phyloP scores from a whole-genome alignment of 2,329 filamentous ascomycete genomes.

The Colletotrichum destructivum region DNA sequence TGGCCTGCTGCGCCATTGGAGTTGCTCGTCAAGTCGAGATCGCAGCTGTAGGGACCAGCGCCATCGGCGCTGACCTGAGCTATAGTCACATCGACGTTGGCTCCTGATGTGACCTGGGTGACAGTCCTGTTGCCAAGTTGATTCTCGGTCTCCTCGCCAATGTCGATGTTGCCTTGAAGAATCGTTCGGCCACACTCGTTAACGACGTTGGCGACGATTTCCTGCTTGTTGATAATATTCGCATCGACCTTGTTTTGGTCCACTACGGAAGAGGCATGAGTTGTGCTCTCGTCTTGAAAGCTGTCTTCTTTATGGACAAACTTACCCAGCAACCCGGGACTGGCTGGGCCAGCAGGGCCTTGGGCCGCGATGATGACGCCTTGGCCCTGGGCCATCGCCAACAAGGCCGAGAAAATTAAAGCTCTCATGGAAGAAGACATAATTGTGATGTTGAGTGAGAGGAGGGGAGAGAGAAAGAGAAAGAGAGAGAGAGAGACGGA shows the following conservation, averaged over 20 bases:
- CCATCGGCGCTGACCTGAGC: constrained; percentile 70
- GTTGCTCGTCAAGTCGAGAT: constrained; percentile 66
- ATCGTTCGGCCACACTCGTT: constrained; percentile 76
- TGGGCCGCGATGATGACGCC: constrained; percentile 64
- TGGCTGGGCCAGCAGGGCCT: constrained; percentile 60
- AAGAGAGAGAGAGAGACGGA: constrained; percentile 45
- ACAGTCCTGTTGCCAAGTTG: constrained; percentile 62
- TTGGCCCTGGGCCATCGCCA: constrained; percentile 59
- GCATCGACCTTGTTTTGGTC: constrained; percentile 76
- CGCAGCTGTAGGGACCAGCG: constrained; percentile 69
- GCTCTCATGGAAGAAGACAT: constrained; percentile 54
- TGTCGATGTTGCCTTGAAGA: constrained; percentile 72
- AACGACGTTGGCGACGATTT: constrained; percentile 66
- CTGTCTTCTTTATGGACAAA: background rate
- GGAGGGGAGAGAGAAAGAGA: constrained; percentile 43
- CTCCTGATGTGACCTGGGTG: constrained; percentile 65
- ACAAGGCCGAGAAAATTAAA: constrained; percentile 52
- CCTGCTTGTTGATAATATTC: constrained; percentile 73
- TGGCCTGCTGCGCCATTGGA: constrained; percentile 60
- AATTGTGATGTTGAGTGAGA: constrained; percentile 47
- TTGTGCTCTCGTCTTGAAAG: constrained; percentile 63
- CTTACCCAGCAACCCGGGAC: constrained; percentile 64
- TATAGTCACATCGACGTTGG: constrained; percentile 62
- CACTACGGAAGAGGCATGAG: constrained; percentile 72
- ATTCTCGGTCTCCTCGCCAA: constrained; percentile 69